Evolutionary conservation across 225 moss, liverwort and hornwort genomes (phyloP).

Genomic region (Physcomitrium patens): DNA sequence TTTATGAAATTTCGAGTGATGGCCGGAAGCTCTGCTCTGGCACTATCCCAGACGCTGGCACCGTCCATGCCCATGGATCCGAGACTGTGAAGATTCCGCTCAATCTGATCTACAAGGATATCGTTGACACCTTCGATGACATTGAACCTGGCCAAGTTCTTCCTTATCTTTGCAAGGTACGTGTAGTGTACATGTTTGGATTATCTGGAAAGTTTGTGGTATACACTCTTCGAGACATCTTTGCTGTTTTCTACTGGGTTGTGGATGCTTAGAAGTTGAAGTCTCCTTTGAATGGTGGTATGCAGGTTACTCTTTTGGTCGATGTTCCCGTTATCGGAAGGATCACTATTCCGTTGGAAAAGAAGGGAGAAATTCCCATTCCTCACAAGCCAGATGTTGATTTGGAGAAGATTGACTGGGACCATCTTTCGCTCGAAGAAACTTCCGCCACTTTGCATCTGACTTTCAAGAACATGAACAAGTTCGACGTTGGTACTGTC

Average conservation of each 20-base stretch:
- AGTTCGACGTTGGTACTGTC: conserved; percentile 68
- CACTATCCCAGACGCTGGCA: conserved; percentile 81
- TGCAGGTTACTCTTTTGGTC: conserved; percentile 53
- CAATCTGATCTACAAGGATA: conserved; percentile 71
- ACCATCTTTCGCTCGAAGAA: conserved; percentile 73
- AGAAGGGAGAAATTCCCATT: conserved; percentile 79
- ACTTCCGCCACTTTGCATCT: conserved; percentile 74
- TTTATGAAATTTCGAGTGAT: conserved; percentile 72
- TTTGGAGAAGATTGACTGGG: conserved; percentile 81
- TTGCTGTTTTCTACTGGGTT: too few relatives aligned
- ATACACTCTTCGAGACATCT: too few relatives aligned
- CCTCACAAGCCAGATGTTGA: conserved; percentile 93
- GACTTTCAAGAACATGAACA: conserved; percentile 75
- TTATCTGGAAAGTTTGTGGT: neutral
- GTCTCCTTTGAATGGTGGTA: neutral
- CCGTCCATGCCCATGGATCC: conserved; percentile 72
- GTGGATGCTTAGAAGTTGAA: neutral
- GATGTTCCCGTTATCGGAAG: conserved; percentile 91
- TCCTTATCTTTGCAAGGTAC: conserved; percentile 65
- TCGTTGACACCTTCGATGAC: conserved; percentile 75
- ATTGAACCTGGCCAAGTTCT: conserved; percentile 82
- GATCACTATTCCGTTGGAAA: conserved; percentile 70
- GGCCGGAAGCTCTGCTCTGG: conserved; percentile 70
- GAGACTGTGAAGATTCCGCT: conserved; percentile 82
- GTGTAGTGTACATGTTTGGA: neutral